A percentile compares a stretch with the other conserved stretches of the same genome.
Evolutionary conservation across 768 basidiomycete species (phyloP).

Genomic region (Solioccasus polychromus): DNA sequence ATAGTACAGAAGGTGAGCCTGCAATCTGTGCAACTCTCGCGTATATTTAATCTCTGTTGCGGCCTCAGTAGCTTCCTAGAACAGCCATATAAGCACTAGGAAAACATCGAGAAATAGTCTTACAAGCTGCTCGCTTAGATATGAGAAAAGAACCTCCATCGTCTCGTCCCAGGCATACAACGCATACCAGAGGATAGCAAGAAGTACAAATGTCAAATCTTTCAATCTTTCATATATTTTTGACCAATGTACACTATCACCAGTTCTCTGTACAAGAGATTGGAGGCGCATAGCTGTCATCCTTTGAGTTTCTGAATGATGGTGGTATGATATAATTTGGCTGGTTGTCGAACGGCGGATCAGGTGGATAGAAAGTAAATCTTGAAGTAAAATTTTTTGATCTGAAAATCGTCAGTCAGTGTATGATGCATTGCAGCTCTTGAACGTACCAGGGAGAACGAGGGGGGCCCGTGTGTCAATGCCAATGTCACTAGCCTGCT

Average conservation of each 20-base stretch:
- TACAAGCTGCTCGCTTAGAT: constrained; percentile 51
- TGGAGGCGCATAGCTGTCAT: constrained; percentile 31
- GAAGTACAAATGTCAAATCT: constrained; percentile 55
- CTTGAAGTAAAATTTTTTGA: constrained; percentile 30
- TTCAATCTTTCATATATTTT: constrained; percentile 27
- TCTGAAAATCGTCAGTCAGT: constrained; percentile 11
- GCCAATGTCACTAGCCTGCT: no score
- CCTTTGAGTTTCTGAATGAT: constrained; percentile 13
- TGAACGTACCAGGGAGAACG: constrained; percentile 32
- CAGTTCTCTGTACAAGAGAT: constrained; percentile 27
- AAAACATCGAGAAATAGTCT: constrained; percentile 9
- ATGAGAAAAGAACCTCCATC: constrained; percentile 48
- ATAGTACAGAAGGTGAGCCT: constrained; percentile 59
- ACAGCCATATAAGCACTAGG: neutral
- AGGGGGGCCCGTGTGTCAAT: constrained; percentile 57
- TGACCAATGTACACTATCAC: constrained; percentile 35
- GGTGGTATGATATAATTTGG: constrained; percentile 33
- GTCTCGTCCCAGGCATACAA: constrained; percentile 64
- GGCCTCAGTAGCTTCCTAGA: constrained; percentile 46
- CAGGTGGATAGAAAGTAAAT: constrained; percentile 56
- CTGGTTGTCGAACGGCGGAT: constrained; percentile 30
- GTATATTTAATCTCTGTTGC: constrained; percentile 43
- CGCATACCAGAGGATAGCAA: constrained; percentile 56
- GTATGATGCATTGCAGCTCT: neutral
- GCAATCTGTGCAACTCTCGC: constrained; percentile 53